phyloP scores from a whole-genome alignment of 768 basidiomycete genomes.

The Hypholoma sublateritium region DNA sequence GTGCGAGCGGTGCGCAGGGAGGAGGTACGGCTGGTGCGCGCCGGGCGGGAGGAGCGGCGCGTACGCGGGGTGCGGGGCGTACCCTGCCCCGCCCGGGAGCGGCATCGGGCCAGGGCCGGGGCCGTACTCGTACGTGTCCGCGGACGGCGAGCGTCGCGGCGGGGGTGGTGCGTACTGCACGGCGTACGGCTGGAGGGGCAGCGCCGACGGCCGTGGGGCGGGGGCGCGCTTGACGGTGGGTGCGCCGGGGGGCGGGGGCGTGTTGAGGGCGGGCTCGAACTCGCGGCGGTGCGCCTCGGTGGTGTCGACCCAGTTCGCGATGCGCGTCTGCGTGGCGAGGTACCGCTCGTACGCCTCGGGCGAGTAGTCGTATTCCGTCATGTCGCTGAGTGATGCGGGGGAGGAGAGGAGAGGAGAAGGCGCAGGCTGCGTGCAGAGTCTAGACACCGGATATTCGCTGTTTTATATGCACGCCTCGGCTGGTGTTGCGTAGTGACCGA shows the following conservation, averaged over 20 bases:
- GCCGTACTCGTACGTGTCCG: constrained; percentile 20
- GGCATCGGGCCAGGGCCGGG: constrained; percentile 27
- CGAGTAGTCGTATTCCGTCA: constrained; percentile 66
- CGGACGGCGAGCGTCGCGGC: constrained; percentile 14
- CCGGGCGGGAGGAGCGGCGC: constrained; percentile 7
- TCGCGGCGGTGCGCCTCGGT: constrained; percentile 39
- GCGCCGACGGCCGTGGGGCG: constrained; percentile 4
- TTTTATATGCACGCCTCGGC: neutral
- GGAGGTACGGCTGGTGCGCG: constrained; percentile 15
- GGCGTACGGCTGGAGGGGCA: constrained; percentile 6
- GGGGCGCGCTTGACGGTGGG: constrained; percentile 3
- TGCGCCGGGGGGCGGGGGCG: constrained; percentile 1
- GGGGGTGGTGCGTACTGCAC: constrained; percentile 4
- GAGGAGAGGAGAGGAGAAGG: neutral
- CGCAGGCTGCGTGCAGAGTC: neutral
- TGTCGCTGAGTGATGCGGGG: constrained; percentile 18
- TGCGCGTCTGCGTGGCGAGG: constrained; percentile 44
- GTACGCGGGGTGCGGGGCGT: constrained; percentile 14
- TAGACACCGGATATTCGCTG: neutral
- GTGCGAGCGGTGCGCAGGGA: constrained; percentile 10
- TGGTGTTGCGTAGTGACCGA: neutral
- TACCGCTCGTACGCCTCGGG: constrained; percentile 53
- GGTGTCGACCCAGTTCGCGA: constrained; percentile 50
- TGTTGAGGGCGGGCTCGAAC: constrained; percentile 25
- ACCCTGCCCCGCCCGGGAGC: constrained; percentile 14